Evolutionary conservation across 306 rosid species (phyloP).

Genomic region (Pyrus bretschneideri): DNA sequence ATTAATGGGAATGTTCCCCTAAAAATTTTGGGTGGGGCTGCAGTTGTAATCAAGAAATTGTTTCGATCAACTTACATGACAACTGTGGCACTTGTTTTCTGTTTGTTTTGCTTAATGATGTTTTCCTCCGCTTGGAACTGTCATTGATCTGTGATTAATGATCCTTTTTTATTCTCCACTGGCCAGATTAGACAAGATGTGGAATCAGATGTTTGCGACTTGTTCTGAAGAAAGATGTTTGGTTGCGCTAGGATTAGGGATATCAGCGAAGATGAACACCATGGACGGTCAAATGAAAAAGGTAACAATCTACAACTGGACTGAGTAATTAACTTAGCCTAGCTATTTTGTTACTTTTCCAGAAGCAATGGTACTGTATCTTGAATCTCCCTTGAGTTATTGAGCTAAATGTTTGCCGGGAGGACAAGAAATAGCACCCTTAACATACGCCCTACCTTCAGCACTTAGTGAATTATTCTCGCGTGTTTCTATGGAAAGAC

Average conservation of each 20-base stretch:
- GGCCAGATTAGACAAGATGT: not conserved
- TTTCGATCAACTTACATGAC: not conserved
- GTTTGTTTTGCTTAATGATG: constrained; percentile 1
- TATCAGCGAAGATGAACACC: not conserved
- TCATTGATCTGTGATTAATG: constrained; percentile 2
- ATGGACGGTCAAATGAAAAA: not conserved
- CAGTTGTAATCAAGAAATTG: not conserved
- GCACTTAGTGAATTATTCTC: not conserved
- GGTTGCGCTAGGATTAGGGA: not conserved
- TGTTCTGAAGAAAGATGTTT: not conserved
- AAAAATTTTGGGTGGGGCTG: constrained; percentile 6
- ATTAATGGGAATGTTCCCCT: not conserved
- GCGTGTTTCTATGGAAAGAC: not conserved
- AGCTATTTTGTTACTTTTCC: not conserved
- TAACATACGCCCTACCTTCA: not conserved
- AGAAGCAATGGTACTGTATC: not conserved
- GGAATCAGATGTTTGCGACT: not conserved
- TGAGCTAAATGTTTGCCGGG: not conserved
- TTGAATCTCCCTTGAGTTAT: not conserved
- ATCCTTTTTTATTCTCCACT: not conserved
- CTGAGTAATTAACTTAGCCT: not conserved
- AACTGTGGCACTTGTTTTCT: not conserved
- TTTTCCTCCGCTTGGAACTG: not conserved
- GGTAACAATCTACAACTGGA: not conserved
- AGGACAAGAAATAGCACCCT: not conserved